Percentiles rank a stretch among this genome's conserved stretches.
These are phyloP conservation scores for Fragaria ananassa DNA, from an alignment of 306 rosid species.

Conservation along the genomic window DNA sequence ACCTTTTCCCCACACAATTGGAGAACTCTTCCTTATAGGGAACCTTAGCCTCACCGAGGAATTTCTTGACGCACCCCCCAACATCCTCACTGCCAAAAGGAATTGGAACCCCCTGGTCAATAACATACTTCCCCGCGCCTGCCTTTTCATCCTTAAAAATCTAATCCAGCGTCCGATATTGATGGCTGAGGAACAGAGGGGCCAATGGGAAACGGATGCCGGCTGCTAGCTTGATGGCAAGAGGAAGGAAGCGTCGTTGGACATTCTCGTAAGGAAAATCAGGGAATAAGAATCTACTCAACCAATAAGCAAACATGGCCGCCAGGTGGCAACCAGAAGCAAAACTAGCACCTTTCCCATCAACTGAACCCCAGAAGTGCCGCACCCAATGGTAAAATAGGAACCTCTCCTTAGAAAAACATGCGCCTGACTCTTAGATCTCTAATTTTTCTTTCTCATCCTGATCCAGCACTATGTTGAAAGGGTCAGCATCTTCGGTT, in stretches of 20 bases:
- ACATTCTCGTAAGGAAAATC: background rate
- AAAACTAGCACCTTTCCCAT: too few species aligned
- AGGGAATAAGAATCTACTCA: too few species aligned
- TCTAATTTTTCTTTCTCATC: accelerated
- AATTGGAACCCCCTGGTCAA: too few species aligned
- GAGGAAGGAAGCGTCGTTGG: background rate
- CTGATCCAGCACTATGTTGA: too few species aligned
- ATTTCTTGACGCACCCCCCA: too few species aligned
- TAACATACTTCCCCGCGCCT: background rate
- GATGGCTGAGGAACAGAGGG: background rate
- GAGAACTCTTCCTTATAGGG: too few species aligned
- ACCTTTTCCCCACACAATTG: too few species aligned
- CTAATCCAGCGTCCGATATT: background rate
- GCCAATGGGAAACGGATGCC: background rate
- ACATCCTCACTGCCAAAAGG: too few species aligned
- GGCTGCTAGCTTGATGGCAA: background rate
- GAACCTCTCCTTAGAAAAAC: accelerated
- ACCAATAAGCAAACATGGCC: too few species aligned
- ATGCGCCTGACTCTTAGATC: background rate
- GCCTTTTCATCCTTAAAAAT: background rate
- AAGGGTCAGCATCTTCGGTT: accelerated
- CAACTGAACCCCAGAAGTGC: background rate
- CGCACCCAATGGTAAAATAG: background rate
- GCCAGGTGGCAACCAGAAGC: too few species aligned
- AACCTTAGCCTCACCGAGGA: too few species aligned